Base-by-base conservation (phyloP, 225 moss, liverwort and hornwort species). In the Sphagnum contortum region DNA sequence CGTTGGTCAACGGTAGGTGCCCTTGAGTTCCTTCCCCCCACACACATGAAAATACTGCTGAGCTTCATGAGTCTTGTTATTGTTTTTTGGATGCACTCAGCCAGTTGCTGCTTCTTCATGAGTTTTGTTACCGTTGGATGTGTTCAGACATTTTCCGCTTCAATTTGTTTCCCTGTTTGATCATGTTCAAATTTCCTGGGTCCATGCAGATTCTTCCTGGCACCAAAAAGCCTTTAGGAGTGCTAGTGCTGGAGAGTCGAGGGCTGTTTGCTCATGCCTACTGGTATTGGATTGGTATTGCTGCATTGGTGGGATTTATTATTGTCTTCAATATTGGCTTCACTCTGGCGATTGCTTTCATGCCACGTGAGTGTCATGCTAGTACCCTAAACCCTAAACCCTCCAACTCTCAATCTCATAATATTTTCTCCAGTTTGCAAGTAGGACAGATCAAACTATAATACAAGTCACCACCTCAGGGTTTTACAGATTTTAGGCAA, bases 211-310 rank as follows among this genome's bases (percentile, higher is more conserved):
- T 62, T 68, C 45, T 73, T 59, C 14, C 72, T 12, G 9, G 53
- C 47, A 48, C 45, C 9, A 12, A 13, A 9, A 45, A 55, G 9
- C 71, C 77, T 5, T 3, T 85, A 13, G 86, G 82, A 66, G 73
- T 71, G 8, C 46, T 54, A 5, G 0, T 79, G 57, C 61, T 86
- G 57, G 68, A 6, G 58, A 14, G 68, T 4, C 79, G 9, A 61
- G 86, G 86, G 12, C 82, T 79, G 65, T 73, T 77, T 67, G 0
- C 74, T 3, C 3, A 75, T 2, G 55, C 46, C 0, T 77, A 75
- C 10, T 86, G 86, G 86, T 86, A 86, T 13, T 86, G 86, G 86
- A 13, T 86, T 44, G 64, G 75, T 53, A 0, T 86, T 55, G 79
- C 66, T 44, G 77, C 57, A 9, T 71, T 86, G 9, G 50, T 86